Conservation (phyloP, 1,284 basidiomycete species). For the Moesziomyces antarcticus region DNA sequence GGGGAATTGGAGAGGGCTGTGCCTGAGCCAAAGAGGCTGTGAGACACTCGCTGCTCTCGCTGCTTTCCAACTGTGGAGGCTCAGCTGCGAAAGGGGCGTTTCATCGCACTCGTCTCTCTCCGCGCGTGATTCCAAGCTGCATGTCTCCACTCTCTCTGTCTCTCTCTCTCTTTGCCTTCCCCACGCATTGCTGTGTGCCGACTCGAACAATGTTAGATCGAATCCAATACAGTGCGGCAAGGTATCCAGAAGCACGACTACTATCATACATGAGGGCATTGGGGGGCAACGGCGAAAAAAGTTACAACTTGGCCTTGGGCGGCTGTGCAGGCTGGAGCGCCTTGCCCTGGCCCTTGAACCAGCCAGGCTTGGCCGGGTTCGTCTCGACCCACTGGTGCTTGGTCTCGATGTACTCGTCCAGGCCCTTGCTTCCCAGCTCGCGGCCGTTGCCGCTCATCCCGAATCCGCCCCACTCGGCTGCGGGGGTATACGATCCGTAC, state of each 20-base stretch:
- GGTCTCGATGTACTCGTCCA: conserved; percentile 66
- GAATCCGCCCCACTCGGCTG: conserved; percentile 67
- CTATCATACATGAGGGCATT: too few species aligned
- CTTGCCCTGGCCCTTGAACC: conserved; percentile 61
- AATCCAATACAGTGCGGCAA: too few species aligned
- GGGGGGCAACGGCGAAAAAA: too few species aligned
- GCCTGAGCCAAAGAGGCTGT: neutral
- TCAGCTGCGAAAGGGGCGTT: neutral
- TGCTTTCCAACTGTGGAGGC: neutral
- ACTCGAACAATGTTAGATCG: too few species aligned
- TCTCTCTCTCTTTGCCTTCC: too few species aligned
- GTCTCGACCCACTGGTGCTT: conserved; percentile 65
- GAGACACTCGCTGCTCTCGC: too few species aligned
- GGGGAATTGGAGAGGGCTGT: neutral
- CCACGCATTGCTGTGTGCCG: too few species aligned
- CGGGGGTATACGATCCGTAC: conserved; percentile 63
- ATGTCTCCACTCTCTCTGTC: too few species aligned
- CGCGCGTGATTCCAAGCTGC: too few species aligned
- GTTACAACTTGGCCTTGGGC: conserved; percentile 26
- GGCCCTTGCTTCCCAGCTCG: conserved; percentile 63
- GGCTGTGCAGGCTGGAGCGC: conserved; percentile 13
- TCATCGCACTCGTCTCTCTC: too few species aligned
- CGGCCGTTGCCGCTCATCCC: conserved; percentile 66
- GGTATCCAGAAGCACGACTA: too few species aligned
- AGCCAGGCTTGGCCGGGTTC: conserved; percentile 51